Base-by-base conservation (phyloP, 2,329 filamentous ascomycete species). In the Cordyceps javanica region DNA sequence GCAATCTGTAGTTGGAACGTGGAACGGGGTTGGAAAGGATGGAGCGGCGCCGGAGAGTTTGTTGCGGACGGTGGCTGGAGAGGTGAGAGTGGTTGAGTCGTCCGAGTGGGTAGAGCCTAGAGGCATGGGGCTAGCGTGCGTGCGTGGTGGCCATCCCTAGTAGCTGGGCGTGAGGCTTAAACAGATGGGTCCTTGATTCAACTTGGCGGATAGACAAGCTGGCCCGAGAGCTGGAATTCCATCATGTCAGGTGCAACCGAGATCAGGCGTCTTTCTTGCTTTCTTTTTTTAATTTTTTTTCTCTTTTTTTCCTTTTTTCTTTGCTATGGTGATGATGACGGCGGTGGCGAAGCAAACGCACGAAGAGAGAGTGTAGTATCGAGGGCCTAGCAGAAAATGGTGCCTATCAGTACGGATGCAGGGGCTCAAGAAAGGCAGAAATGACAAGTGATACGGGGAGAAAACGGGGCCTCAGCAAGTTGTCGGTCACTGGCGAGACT, bases 11-110 rank as follows among this genome's bases (percentile, higher is more conserved):
- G 36, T 19, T 4, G 11, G 21, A 21, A 28, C 10, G 2, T 25
- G 7, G n/a, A 21, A 45, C 30, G 53, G 41, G 34, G 41, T 32
- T 23, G 45, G 25, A 21, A 41, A n/a, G n/a, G n/a, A 41, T 5
- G n/a, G 36, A 44, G 16, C n/a, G 16, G 19, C 34, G 13, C 53
- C 53, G 53, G 53, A 49, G 53, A 41, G 32, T 56, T 56, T 56
- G 25, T 39, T 7, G 44, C 53, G 53, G n/a, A 39, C 16, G 11
- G 23, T n/a, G 42, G 42, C 44, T 55, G 44, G n/a, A 25, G 13
- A 32, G 11, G 26, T 13, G 41, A 44, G 13, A n/a, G 23, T 38
- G 48, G 19, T 3, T 25, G 10, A 19, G 6, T n/a, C n/a, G n/a
- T n/a, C n/a, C n/a, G 26, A 19, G 26, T 21, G 38, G 38, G 38